These are phyloP conservation scores for Pouteria campechiana DNA, from an alignment of 179 eudicot genomes.

Conservation along the genomic window DNA sequence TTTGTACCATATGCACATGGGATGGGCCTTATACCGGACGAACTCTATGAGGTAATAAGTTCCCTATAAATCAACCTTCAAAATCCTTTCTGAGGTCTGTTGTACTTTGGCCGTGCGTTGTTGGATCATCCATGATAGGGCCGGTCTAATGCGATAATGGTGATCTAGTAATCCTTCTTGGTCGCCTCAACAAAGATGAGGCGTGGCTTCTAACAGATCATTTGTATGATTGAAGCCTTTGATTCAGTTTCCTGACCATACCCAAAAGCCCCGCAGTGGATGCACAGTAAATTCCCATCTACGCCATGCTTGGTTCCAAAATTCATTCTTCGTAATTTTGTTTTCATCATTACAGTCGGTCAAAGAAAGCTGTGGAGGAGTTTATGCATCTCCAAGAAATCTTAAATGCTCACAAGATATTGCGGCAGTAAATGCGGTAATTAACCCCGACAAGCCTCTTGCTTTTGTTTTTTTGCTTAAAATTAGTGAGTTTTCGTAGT, in stretches of 20 bases:
- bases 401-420: neutral
- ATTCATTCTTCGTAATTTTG: no score
- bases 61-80: no score
- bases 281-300: no score
- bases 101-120: neutral
- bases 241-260: no score
- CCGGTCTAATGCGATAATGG: constrained; percentile 1
- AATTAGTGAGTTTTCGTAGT: neutral
- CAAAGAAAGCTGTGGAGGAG: constrained; percentile 1
- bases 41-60: constrained; percentile 10
- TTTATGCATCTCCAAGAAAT: constrained; percentile 1
- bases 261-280: no score
- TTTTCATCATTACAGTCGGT: neutral
- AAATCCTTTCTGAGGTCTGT: no score
- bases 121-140: neutral
- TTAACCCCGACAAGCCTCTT: no score
- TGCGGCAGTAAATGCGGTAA: no score
- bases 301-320: no score
- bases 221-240: neutral
- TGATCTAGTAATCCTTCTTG: no score
- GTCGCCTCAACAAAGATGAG: constrained; percentile 1
- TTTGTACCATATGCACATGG: constrained; percentile 14
- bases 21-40: constrained; percentile 18
- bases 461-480: neutral
- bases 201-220: neutral